Conservation (phyloP, 495 filamentous ascomycete genomes). For the Jackrogersella multiformis region DNA sequence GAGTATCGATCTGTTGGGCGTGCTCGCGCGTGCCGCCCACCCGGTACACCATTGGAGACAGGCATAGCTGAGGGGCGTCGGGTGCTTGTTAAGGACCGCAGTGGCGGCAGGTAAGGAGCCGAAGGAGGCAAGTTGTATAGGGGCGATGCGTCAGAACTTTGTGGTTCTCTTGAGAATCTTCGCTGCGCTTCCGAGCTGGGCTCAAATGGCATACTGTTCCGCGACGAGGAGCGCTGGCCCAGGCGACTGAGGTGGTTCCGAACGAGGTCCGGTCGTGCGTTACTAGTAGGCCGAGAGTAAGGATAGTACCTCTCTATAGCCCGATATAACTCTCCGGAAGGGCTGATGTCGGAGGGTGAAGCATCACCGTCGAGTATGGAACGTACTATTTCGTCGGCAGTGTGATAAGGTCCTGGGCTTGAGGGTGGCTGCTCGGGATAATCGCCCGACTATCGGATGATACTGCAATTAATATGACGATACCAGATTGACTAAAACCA, state of each 20-base stretch:
- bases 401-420: slow-evolving; percentile 49
- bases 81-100: slow-evolving; percentile 49
- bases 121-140: slow-evolving; percentile 32
- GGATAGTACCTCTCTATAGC: slow-evolving; percentile 56
- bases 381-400: slow-evolving; percentile 53
- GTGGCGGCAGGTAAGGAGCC: slow-evolving; percentile 51
- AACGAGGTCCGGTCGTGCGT: slow-evolving; percentile 36
- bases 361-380: slow-evolving; percentile 53
- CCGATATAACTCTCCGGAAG: slow-evolving; percentile 55
- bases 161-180: slow-evolving; percentile 51
- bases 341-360: slow-evolving; percentile 46
- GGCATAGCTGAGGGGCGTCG: slow-evolving; percentile 43
- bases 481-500: not conserved
- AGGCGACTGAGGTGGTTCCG: slow-evolving; percentile 28
- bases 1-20: slow-evolving; percentile 45
- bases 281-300: slow-evolving; percentile 14
- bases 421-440: slow-evolving; percentile 65
- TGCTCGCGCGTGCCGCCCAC: slow-evolving; percentile 40
- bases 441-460: slow-evolving; percentile 65
- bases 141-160: slow-evolving; percentile 41
- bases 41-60: slow-evolving; percentile 21
- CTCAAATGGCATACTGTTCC: slow-evolving; percentile 52
- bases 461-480: slow-evolving; percentile 10
- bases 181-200: slow-evolving; percentile 47
- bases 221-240: slow-evolving; percentile 18